Conservation (phyloP, 2,329 filamentous ascomycete genomes). For the Graphium sp. region DNA sequence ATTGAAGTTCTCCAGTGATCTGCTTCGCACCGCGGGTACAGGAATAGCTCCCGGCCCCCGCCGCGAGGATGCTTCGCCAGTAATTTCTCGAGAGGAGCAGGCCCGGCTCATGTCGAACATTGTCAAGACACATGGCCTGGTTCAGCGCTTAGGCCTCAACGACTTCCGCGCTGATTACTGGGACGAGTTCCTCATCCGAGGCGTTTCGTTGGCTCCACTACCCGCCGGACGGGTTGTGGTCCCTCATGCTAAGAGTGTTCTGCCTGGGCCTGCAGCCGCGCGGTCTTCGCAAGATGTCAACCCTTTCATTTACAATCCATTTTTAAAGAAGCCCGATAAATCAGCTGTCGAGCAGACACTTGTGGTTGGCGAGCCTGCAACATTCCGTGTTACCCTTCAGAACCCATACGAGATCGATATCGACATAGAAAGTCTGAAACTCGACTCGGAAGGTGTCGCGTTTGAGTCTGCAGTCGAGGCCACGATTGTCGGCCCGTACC, state of each 20-base stretch:
- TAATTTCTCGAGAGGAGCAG: slow-evolving; percentile 69
- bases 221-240: slow-evolving; percentile 44
- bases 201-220: slow-evolving; percentile 51
- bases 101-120: slow-evolving; percentile 72
- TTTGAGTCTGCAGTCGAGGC: slow-evolving; percentile 51
- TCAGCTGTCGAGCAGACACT: slow-evolving; percentile 48
- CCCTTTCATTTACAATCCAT: slow-evolving; percentile 93
- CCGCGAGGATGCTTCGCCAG: slow-evolving; percentile 51
- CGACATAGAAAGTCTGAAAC: slow-evolving; percentile 64
- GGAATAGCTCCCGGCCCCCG: slow-evolving; percentile 59
- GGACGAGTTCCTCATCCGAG: slow-evolving; percentile 86
- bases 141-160: slow-evolving; percentile 54
- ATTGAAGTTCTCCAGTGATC: slow-evolving; percentile 69
- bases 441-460: slow-evolving; percentile 57
- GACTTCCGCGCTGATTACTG: slow-evolving; percentile 73
- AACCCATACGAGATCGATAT: slow-evolving; percentile 91
- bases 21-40: slow-evolving; percentile 68
- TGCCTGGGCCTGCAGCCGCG: slow-evolving; percentile 30
- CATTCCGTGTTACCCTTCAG: slow-evolving; percentile 71
- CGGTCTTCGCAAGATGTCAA: slow-evolving; percentile 47
- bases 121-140: slow-evolving; percentile 64
- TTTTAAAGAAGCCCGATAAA: slow-evolving; percentile 51
- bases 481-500: slow-evolving; percentile 61
- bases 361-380: slow-evolving; percentile 61
- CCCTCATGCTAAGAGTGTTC: slow-evolving; percentile 40